Evolutionary conservation across 345 rosid genomes (phyloP).

Genomic region (Aquilaria malaccensis): DNA sequence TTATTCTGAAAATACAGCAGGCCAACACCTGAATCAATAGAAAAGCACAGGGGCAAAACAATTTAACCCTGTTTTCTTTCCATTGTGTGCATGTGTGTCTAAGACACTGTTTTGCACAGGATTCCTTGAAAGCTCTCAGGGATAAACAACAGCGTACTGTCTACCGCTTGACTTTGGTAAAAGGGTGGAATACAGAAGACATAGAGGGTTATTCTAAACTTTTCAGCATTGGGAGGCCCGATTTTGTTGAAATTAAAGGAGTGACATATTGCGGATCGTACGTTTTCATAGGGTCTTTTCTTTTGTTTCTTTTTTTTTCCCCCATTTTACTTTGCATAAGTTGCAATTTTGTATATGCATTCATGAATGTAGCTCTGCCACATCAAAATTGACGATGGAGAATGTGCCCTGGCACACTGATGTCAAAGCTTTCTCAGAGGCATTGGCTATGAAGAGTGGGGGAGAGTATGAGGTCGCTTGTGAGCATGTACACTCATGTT

Average conservation of each 20-base stretch:
- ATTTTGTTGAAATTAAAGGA: constrained; percentile 96
- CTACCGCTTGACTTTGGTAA: constrained; percentile 86
- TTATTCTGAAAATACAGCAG: too few species aligned
- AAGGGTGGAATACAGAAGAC: constrained; percentile 96
- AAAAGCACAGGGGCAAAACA: too few species aligned
- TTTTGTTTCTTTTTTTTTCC: constrained; percentile 4
- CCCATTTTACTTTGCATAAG: neutral
- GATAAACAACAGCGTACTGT: constrained; percentile 91
- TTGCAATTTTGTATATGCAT: constrained; percentile 4
- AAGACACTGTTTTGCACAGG: constrained; percentile 28
- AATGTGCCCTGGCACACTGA: constrained; percentile 98
- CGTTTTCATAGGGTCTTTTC: constrained; percentile 15
- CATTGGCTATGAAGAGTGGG: constrained; percentile 57
- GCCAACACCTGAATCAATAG: too few species aligned
- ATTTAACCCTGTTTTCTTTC: too few species aligned
- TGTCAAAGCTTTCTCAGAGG: constrained; percentile 89
- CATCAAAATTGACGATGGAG: constrained; percentile 96
- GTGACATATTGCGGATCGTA: constrained; percentile 95
- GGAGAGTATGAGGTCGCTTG: constrained; percentile 97
- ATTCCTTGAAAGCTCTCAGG: constrained; percentile 69
- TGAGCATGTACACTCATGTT: constrained; percentile 91
- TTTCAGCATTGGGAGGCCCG: constrained; percentile 84
- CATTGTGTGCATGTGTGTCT: too few species aligned
- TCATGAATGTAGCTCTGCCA: constrained; percentile 54
- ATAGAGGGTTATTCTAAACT: constrained; percentile 79